phyloP scores from a whole-genome alignment of 2,329 filamentous ascomycete genomes.

The Seiridium cupressi region DNA sequence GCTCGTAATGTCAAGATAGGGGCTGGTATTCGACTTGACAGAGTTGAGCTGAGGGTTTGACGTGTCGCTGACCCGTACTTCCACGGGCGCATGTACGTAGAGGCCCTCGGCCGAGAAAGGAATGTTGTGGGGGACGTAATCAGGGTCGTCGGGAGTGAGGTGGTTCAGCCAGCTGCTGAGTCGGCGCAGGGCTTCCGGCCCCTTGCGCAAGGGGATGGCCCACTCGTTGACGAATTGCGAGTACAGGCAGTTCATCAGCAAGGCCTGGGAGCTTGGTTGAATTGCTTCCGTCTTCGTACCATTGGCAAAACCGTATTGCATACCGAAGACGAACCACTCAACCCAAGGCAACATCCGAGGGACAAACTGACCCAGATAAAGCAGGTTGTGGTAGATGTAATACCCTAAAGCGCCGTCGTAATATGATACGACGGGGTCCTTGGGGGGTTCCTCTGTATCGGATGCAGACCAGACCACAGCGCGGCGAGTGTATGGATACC shows the following conservation, averaged over 20 bases:
- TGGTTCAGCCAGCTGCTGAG: conserved; percentile 82
- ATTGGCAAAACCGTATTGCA: conserved; percentile 90
- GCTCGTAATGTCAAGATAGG: conserved; percentile 68
- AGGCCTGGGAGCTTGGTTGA: conserved; percentile 74
- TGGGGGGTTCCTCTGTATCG: conserved; percentile 63
- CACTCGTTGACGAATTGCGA: conserved; percentile 99
- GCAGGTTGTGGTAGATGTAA: conserved; percentile 86
- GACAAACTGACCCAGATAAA: conserved; percentile 75
- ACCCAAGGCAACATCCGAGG: conserved; percentile 82
- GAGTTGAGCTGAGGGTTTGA: conserved; percentile 33
- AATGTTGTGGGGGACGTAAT: conserved; percentile 65
- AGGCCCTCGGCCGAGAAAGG: conserved; percentile 77
- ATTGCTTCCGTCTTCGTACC: conserved; percentile 69
- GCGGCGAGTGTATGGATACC: conserved; percentile 88
- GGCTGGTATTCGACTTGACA: conserved; percentile 27
- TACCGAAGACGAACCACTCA: conserved; percentile 95
- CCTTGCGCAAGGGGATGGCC: conserved; percentile 83
- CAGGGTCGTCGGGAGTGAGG: conserved; percentile 58
- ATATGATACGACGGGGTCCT: conserved; percentile 65
- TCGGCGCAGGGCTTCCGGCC: conserved; percentile 81
- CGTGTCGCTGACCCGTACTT: conserved; percentile 83
- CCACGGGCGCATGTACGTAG: conserved; percentile 86
- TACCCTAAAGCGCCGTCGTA: conserved; percentile 83
- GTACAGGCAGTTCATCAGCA: conserved; percentile 96
- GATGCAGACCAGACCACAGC: conserved; percentile 90